phyloP scores from a whole-genome alignment of 768 basidiomycete genomes.

The Phaeotremella skinneri region DNA sequence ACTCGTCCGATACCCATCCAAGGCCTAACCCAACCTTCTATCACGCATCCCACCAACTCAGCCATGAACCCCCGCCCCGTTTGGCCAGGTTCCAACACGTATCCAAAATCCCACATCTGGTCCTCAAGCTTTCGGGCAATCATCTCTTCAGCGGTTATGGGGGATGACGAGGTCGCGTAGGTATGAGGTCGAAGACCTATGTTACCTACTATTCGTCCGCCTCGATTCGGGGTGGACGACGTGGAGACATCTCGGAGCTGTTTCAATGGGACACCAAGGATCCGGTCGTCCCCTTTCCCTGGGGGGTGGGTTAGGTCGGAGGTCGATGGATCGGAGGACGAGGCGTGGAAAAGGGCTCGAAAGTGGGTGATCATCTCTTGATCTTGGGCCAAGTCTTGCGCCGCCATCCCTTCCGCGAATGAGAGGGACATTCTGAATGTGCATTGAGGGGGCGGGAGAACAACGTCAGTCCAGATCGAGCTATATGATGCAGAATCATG shows the following conservation, averaged over 20 bases:
- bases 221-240: neutral
- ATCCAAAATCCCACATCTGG: conserved; percentile 21
- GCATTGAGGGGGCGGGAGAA: neutral
- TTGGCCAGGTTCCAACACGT: conserved; percentile 7
- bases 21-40: conserved; percentile 15
- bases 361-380: conserved; percentile 5
- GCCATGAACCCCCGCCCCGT: conserved; percentile 15
- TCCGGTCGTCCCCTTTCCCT: neutral
- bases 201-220: conserved; percentile 9
- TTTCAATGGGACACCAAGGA: conserved; percentile 15
- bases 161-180: neutral
- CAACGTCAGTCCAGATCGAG: neutral
- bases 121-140: neutral
- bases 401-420: conserved; percentile 8
- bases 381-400: neutral
- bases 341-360: neutral
- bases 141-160: conserved; percentile 6
- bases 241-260: neutral
- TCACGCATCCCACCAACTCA: conserved; percentile 18
- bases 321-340: neutral
- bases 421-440: conserved; percentile 2
- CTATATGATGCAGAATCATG: no score
- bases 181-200: conserved; percentile 4
- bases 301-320: neutral
- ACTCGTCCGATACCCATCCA: conserved; percentile 19